Percentiles rank a stretch among this genome's conserved stretches.
Conservation (phyloP, 2,329 filamentous ascomycete species). For the Zasmidium citrigriseum region DNA sequence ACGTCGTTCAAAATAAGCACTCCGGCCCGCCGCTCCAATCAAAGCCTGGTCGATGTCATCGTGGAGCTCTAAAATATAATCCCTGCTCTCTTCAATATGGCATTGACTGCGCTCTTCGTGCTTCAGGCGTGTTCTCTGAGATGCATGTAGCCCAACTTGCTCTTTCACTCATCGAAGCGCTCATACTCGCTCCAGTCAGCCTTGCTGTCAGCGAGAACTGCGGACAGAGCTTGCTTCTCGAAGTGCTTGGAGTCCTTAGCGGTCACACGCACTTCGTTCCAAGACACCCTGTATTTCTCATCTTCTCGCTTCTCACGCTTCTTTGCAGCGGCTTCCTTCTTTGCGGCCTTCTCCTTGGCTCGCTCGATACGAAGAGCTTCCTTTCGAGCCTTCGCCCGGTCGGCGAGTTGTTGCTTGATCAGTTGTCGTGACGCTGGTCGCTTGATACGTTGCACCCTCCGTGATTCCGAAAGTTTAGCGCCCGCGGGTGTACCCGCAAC, state of each 20-base stretch:
- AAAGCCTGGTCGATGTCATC: not conserved
- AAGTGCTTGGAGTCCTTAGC: not conserved
- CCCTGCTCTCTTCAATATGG: not conserved
- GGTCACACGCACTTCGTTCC: not conserved
- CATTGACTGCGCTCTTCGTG: not conserved
- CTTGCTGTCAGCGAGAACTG: not conserved
- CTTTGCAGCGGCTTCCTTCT: slow-evolving; percentile 2
- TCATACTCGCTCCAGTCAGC: slow-evolving; percentile 1
- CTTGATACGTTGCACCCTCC: not conserved
- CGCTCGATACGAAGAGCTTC: slow-evolving; percentile 3
- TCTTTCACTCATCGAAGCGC: slow-evolving; percentile 3
- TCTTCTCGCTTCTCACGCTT: slow-evolving; percentile 3
- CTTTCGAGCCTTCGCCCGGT: slow-evolving; percentile 8
- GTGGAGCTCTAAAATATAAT: not conserved
- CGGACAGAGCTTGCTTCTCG: not conserved
- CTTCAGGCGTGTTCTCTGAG: not conserved
- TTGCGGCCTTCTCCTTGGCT: slow-evolving; percentile 4
- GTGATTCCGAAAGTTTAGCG: too few species aligned
- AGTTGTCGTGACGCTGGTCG: slow-evolving; percentile 5
- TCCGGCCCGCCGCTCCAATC: not conserved
- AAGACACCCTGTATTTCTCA: slow-evolving; percentile 8
- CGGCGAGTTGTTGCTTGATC: slow-evolving; percentile 6
- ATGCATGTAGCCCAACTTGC: too few species aligned
- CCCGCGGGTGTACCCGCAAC: not conserved
- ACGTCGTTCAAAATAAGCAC: not conserved